phyloP scores from a whole-genome alignment of 768 basidiomycete species.

The Suillus decipiens region DNA sequence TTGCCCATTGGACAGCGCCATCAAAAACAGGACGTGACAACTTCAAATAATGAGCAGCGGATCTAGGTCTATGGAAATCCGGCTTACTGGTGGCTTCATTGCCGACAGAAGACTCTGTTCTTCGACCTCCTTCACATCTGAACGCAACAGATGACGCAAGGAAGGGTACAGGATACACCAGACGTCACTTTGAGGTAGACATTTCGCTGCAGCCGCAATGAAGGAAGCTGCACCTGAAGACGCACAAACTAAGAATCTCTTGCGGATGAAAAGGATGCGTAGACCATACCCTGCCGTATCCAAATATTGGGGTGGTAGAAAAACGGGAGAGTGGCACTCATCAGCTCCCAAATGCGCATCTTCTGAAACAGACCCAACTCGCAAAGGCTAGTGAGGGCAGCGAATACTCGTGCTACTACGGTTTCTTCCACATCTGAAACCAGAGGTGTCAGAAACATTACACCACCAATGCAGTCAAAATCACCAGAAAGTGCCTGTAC shows the following conservation, averaged over 20 bases:
- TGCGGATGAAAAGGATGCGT: not conserved
- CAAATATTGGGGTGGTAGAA: conserved; percentile 94
- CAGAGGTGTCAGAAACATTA: not conserved
- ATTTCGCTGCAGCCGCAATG: conserved; percentile 81
- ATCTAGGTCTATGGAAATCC: not conserved
- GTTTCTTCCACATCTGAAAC: conserved; percentile 88
- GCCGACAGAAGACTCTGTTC: conserved; percentile 74
- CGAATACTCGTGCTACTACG: conserved; percentile 89
- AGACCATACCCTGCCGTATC: conserved; percentile 83
- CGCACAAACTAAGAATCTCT: conserved; percentile 5
- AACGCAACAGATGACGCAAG: conserved; percentile 80
- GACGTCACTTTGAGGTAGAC: conserved; percentile 83
- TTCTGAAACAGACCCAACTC: conserved; percentile 90
- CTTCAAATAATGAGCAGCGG: conserved; percentile 27
- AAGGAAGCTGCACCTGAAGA: conserved; percentile 79
- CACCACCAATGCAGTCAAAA: conserved; percentile 18
- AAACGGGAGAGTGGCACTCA: conserved; percentile 85
- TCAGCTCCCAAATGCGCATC: conserved; percentile 96
- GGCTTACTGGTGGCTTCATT: conserved; percentile 76
- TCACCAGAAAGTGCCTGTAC: conserved; percentile 90
- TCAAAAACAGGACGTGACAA: conserved; percentile 77
- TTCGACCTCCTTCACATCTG: conserved; percentile 75
- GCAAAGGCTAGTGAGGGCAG: conserved; percentile 83
- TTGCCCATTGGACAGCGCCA: conserved; percentile 85
- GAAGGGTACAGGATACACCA: conserved; percentile 98